Conservation (phyloP, 2,329 filamentous ascomycete species). For the Claviceps monticola region DNA sequence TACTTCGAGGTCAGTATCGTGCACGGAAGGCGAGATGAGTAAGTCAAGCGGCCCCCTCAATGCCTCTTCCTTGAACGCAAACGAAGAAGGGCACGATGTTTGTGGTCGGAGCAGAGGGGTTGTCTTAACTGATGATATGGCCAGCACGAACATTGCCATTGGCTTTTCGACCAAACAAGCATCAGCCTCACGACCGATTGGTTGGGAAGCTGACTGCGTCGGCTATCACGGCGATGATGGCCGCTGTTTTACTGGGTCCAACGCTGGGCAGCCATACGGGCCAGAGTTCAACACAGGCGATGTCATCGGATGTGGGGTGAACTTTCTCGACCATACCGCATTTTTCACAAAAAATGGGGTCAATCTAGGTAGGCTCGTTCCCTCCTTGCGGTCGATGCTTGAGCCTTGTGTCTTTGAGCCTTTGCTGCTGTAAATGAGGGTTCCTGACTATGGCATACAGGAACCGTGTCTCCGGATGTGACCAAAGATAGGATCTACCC, state of each 20-base stretch:
- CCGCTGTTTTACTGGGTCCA: slow-evolving; percentile 42
- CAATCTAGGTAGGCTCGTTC: slow-evolving; percentile 31
- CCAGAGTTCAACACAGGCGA: slow-evolving; percentile 42
- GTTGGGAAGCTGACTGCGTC: slow-evolving; percentile 56
- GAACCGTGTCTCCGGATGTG: slow-evolving; percentile 55
- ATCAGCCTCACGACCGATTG: slow-evolving; percentile 41
- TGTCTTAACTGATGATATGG: slow-evolving; percentile 4
- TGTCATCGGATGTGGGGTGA: slow-evolving; percentile 50
- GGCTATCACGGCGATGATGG: slow-evolving; percentile 59
- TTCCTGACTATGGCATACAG: slow-evolving; percentile 26
- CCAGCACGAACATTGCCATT: slow-evolving; percentile 46
- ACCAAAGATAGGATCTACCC: slow-evolving; percentile 51
- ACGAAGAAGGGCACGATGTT: too few species aligned
- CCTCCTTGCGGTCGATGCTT: not conserved
- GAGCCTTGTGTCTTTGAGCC: not conserved
- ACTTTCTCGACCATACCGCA: slow-evolving; percentile 48
- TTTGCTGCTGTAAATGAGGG: not conserved
- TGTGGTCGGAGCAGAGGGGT: too few species aligned
- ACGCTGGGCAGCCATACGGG: slow-evolving; percentile 42
- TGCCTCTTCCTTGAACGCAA: not conserved
- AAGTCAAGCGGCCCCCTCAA: slow-evolving; percentile 18
- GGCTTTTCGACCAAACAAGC: slow-evolving; percentile 45
- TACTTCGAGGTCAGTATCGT: slow-evolving; percentile 65
- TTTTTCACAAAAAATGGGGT: slow-evolving; percentile 57
- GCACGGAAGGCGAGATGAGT: slow-evolving; percentile 40